These are phyloP conservation scores for Plectosphaerella plurivora DNA, from an alignment of 2,329 filamentous ascomycete genomes.

Conservation along the genomic window DNA sequence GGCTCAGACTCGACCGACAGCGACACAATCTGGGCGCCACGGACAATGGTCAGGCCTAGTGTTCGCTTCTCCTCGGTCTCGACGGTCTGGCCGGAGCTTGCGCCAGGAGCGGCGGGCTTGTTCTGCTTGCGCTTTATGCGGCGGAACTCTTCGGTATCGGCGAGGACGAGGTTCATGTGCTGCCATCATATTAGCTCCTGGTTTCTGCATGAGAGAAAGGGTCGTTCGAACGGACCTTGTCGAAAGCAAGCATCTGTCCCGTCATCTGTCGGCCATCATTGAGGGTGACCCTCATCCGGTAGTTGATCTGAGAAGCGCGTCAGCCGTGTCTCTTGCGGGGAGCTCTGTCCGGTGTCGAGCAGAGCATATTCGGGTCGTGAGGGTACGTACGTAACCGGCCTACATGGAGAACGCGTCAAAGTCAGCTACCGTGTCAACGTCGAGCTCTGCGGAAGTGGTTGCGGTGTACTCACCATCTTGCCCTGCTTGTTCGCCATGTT, in stretches of 20 bases:
- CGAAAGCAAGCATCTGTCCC: constrained; percentile 96
- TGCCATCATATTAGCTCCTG: constrained; percentile 39
- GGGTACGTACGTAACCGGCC: constrained; percentile 65
- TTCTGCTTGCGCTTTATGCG: constrained; percentile 80
- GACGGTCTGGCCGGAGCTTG: constrained; percentile 61
- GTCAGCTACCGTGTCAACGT: constrained; percentile 58
- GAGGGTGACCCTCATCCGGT: constrained; percentile 95
- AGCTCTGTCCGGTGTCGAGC: neutral
- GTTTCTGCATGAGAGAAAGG: constrained; percentile 99
- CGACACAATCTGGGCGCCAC: constrained; percentile 91
- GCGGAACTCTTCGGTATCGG: constrained; percentile 97
- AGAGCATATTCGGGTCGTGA: constrained; percentile 18
- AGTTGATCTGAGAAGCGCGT: constrained; percentile 75
- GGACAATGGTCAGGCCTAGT: constrained; percentile 90
- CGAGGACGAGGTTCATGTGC: constrained; percentile 99
- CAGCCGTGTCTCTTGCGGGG: neutral
- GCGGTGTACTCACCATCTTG: constrained; percentile 83
- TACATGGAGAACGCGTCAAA: constrained; percentile 41
- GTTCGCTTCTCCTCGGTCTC: constrained; percentile 96
- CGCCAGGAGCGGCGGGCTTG: constrained; percentile 63
- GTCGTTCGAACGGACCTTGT: constrained; percentile 70
- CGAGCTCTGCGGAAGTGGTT: constrained; percentile 34
- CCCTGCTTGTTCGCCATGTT: constrained; percentile 90
- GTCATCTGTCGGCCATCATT: constrained; percentile 95
- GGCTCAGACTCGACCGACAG: constrained; percentile 94